Base-by-base conservation (phyloP, 1,139 yeast species). In the Saccharomyces hybrid region DNA sequence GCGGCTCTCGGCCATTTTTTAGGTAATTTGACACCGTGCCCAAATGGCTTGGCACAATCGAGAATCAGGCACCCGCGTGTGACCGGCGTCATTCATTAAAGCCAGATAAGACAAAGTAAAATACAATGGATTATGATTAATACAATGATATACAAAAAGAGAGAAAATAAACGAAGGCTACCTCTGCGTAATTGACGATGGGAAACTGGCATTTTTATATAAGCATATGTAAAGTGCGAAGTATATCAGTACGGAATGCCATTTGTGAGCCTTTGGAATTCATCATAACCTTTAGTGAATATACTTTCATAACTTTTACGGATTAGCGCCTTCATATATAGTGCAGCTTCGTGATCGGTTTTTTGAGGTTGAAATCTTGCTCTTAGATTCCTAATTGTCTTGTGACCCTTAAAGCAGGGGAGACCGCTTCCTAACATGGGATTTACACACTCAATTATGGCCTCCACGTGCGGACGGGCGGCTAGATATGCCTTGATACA, bases 341-440 rank as follows among this genome's bases (percentile, higher is more conserved):
- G 68, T 13, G 96, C 89, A 5, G 98, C 97, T 52, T 93, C 97
- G 56, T 82, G 84, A 58, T 93, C 98, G 38, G 81, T 74, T 71
- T 86, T 89, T 31, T 79, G 77, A 42, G 96, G 88, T 42, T 81
- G 97, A 75, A 95, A 93, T 61, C 99, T 77, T 49, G 76, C 76
- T 54, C 88, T 77, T 67, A 95, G 76, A 64, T 85, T 86, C 70
- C 82, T 85, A 57, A 93, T 88, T 0, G 97, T 88, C 52, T 86
- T 79, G 16, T 81, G 84, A 6, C 84, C 84, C 71, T 91, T 93
- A 78, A 93, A 93, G 70, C 99, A 93, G 6, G 99, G 99, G 66
- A 93, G 78, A 1, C 98, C 98, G 69, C 96, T 86, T 54, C 86
- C 96, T 62, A 93, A 76, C 99, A 95, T 95, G 4, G 98, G 97